phyloP scores from a whole-genome alignment of 257 asterid genomes.

The Jacaranda mimosifolia region DNA sequence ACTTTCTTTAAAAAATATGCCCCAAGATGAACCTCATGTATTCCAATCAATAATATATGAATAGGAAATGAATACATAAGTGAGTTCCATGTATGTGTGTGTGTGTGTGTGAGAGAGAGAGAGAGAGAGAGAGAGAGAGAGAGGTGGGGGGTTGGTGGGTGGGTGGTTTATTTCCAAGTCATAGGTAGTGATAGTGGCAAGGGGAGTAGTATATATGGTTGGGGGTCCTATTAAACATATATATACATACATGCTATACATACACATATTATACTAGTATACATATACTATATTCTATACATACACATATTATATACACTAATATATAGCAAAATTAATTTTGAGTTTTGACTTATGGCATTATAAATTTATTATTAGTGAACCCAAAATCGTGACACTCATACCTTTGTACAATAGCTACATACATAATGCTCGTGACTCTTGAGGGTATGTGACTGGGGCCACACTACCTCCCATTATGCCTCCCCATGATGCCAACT shows the following conservation, averaged over 20 bases:
- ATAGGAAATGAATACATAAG: neutral
- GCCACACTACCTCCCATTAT: neutral
- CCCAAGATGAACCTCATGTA: neutral
- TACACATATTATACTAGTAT: neutral
- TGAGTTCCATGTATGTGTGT: neutral
- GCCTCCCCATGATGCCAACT: neutral
- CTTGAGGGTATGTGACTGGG: neutral
- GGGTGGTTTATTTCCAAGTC: neutral
- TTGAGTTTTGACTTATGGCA: neutral
- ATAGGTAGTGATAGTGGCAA: conserved; percentile 22
- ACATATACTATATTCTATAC: too few species aligned
- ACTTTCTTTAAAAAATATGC: neutral
- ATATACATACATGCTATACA: neutral
- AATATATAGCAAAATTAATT: neutral
- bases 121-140: neutral
- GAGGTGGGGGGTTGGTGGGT: neutral
- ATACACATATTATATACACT: neutral
- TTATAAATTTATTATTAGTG: neutral
- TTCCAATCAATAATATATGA: neutral
- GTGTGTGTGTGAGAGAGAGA: neutral
- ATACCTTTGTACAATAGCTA: neutral
- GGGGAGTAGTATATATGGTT: neutral
- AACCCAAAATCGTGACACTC: conserved; percentile 22
- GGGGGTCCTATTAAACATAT: conserved; percentile 19
- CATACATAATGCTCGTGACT: neutral